Percentiles rank a stretch among this genome's conserved stretches.
Evolutionary conservation across 306 rosid genomes (phyloP).

Genomic region (Rubus idaeus): DNA sequence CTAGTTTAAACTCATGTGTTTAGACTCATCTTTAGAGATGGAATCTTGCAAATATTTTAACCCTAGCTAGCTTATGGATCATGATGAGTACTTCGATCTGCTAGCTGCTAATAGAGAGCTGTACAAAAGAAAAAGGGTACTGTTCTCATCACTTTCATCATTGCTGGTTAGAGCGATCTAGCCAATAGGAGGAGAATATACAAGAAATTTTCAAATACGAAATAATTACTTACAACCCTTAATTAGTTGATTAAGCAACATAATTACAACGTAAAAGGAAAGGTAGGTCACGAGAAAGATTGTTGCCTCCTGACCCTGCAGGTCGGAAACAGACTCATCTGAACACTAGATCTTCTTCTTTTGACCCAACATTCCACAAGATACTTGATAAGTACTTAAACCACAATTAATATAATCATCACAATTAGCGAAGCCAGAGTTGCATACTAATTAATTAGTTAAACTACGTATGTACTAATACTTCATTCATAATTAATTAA

Average conservation of each 20-base stretch:
- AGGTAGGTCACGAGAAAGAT: slow-evolving; percentile 41
- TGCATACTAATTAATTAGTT: neutral
- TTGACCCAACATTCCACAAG: slow-evolving; percentile 21
- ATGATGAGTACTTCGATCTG: slow-evolving; percentile 15
- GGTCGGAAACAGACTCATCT: slow-evolving; percentile 44
- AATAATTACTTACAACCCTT: neutral
- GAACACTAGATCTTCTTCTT: slow-evolving; percentile 11
- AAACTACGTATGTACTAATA: neutral
- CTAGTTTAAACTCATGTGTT: slow-evolving; percentile 56
- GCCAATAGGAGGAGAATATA: neutral
- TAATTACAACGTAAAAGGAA: slow-evolving; percentile 52
- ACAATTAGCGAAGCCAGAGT: neutral
- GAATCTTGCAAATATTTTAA: slow-evolving; percentile 71
- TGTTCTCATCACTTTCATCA: slow-evolving; percentile 44
- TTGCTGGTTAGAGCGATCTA: slow-evolving; percentile 34
- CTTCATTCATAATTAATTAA: neutral
- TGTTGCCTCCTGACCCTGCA: slow-evolving; percentile 33
- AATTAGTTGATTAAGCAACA: slow-evolving; percentile 11
- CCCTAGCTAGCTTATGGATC: neutral
- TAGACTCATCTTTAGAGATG: slow-evolving; percentile 53
- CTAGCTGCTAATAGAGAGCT: slow-evolving; percentile 16
- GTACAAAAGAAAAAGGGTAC: slow-evolving; percentile 27
- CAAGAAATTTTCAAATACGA: neutral
- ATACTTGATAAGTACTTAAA: neutral
- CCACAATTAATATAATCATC: neutral